phyloP scores from a whole-genome alignment of 2,329 filamentous ascomycete genomes.

The Fusarium sp. region DNA sequence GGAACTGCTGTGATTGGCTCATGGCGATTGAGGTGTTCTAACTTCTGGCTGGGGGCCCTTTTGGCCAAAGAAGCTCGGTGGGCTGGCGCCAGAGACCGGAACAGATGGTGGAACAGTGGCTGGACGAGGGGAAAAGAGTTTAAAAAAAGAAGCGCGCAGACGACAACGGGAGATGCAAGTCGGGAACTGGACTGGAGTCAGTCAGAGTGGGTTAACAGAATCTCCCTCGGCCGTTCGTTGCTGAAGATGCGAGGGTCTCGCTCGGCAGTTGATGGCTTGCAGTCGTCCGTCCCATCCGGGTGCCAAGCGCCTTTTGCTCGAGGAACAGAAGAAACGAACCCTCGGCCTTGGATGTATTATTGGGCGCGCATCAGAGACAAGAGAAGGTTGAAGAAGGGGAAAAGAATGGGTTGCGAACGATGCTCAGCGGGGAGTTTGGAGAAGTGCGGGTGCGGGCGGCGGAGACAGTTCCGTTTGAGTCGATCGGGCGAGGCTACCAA shows the following conservation, averaged over 20 bases:
- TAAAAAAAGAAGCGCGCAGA: slow-evolving; percentile 5
- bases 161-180: slow-evolving; percentile 1
- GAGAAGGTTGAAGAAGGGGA: slow-evolving; percentile 12
- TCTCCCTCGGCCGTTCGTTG: slow-evolving; percentile 19
- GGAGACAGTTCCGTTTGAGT: slow-evolving; percentile 10
- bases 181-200: slow-evolving; percentile 14
- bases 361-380: slow-evolving; percentile 5
- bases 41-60: slow-evolving; percentile 18
- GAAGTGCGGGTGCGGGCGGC: slow-evolving; percentile 29
- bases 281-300: slow-evolving; percentile 9
- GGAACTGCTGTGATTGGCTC: slow-evolving; percentile 57
- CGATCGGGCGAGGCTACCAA: slow-evolving; percentile 4
- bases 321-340: background rate
- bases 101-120: slow-evolving; percentile 17
- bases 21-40: slow-evolving; percentile 42
- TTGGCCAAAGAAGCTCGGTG: slow-evolving; percentile 18
- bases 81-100: slow-evolving; percentile 21
- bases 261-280: slow-evolving; percentile 17
- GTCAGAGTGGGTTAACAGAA: background rate
- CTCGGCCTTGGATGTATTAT: background rate
- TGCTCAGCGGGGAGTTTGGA: slow-evolving; percentile 23
- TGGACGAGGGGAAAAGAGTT: background rate
- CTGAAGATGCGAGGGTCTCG: slow-evolving; percentile 3
- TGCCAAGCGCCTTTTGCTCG: background rate
- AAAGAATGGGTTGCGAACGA: slow-evolving; percentile 17